Percentiles rank a stretch among this genome's conserved stretches.
Conservation (phyloP, 805 yeast genomes). For the Wickerhamiella domercqiae region DNA sequence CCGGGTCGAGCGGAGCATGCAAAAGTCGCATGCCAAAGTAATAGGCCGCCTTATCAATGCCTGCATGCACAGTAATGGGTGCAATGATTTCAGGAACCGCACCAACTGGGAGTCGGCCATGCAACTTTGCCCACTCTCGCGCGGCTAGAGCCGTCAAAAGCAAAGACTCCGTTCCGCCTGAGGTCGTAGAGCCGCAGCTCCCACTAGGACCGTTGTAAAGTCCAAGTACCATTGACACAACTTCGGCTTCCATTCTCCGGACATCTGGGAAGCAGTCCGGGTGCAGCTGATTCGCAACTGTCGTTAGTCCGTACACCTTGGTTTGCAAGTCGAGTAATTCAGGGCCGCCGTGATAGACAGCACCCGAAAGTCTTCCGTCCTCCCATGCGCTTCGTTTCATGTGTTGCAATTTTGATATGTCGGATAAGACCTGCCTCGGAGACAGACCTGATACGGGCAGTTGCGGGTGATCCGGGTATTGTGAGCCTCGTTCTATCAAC, state of each 20-base stretch:
- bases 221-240: slow-evolving; percentile 75
- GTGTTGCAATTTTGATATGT: slow-evolving; percentile 30
- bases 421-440: slow-evolving; percentile 31
- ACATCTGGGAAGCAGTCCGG: slow-evolving; percentile 97
- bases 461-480: slow-evolving; percentile 16
- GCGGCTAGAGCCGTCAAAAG: slow-evolving; percentile 80
- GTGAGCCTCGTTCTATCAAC: slow-evolving; percentile 39
- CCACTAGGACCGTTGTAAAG: slow-evolving; percentile 67
- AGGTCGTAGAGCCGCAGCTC: slow-evolving; percentile 69
- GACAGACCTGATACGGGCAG: slow-evolving; percentile 51
- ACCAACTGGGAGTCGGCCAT: slow-evolving; percentile 26
- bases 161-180: slow-evolving; percentile 93
- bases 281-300: slow-evolving; percentile 87
- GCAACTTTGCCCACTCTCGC: slow-evolving; percentile 45
- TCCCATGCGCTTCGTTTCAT: slow-evolving; percentile 68
- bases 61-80: slow-evolving; percentile 87
- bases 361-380: slow-evolving; percentile 79
- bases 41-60: slow-evolving; percentile 80
- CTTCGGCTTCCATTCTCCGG: slow-evolving; percentile 91
- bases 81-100: slow-evolving; percentile 73
- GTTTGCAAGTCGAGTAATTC: slow-evolving; percentile 62
- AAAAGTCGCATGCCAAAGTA: slow-evolving; percentile 78
- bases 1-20: slow-evolving; percentile 61
- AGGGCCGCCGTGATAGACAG: slow-evolving; percentile 92
- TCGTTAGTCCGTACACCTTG: slow-evolving; percentile 54